Percentiles rank a stretch among this genome's conserved stretches.
phyloP scores from a whole-genome alignment of 176 grass and related monocot species.

The Lolium multiflorum region DNA sequence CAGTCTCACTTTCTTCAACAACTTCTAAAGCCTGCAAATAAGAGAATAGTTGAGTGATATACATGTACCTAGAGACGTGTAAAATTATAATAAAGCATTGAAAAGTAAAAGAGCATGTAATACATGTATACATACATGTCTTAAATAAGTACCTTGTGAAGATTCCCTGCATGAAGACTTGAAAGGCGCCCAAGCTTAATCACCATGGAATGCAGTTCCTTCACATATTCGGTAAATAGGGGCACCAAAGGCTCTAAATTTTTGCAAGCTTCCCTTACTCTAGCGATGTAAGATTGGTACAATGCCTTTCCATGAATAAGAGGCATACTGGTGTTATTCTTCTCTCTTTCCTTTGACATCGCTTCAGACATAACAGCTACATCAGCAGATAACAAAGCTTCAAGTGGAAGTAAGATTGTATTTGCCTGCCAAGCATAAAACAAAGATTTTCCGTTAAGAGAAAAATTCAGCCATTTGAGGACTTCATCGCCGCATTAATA shows the following conservation, averaged over 20 bases:
- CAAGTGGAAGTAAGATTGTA: constrained; percentile 82
- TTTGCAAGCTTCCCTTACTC: constrained; percentile 84
- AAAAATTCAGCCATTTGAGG: neutral
- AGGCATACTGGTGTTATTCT: constrained; percentile 53
- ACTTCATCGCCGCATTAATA: constrained; percentile 3
- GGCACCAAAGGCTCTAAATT: constrained; percentile 67
- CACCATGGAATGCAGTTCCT: constrained; percentile 80
- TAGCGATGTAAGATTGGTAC: constrained; percentile 81
- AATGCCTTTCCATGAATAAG: constrained; percentile 82
- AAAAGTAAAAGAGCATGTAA: constrained; percentile 20
- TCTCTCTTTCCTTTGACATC: constrained; percentile 73
- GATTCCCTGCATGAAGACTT: constrained; percentile 90
- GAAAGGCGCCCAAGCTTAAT: constrained; percentile 86
- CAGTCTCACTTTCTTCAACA: constrained; percentile 80
- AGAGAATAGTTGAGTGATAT: constrained; percentile 33
- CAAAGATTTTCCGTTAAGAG: constrained; percentile 40
- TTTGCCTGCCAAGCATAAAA: constrained; percentile 75
- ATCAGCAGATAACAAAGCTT: constrained; percentile 81
- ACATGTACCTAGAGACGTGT: constrained; percentile 34
- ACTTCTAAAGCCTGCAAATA: constrained; percentile 87
- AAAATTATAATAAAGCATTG: constrained; percentile 2
- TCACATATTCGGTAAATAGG: constrained; percentile 62
- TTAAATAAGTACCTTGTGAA: constrained; percentile 81
- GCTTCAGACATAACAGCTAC: constrained; percentile 71
- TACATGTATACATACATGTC: constrained; percentile 5